These are phyloP conservation scores for Pythium monospermum DNA, from an alignment of 352 stramenopile species.

Conservation along the genomic window DNA sequence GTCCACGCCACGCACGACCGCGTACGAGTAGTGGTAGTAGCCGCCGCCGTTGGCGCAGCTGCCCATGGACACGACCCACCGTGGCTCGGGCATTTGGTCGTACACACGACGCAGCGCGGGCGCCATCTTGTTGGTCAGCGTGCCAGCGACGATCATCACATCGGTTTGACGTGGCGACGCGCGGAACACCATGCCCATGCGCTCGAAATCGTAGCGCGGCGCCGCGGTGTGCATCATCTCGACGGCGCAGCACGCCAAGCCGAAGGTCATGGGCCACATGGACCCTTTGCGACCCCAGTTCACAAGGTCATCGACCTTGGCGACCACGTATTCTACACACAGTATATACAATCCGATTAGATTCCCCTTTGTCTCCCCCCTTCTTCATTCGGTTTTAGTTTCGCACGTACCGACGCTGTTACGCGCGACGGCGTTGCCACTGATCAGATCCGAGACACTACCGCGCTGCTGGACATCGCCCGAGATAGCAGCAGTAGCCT, in stretches of 20 bases:
- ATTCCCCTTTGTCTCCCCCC: no score
- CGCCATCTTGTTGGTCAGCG: conserved; percentile 99
- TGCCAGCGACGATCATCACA: conserved; percentile 99
- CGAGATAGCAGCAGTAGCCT: conserved; percentile 22
- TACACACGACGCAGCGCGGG: conserved; percentile 95
- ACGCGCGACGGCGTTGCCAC: conserved; percentile 57
- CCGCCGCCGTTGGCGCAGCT: conserved; percentile 96
- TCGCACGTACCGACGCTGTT: conserved; percentile 71
- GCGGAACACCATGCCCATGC: conserved; percentile 98
- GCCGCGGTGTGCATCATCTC: conserved; percentile 97
- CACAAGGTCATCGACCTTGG: conserved; percentile 97
- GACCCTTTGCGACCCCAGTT: conserved; percentile 97
- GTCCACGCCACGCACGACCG: conserved; percentile 96
- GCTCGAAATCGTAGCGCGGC: conserved; percentile 97
- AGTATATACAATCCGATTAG: not conserved
- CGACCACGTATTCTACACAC: conserved; percentile 79
- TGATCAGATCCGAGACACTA: conserved; percentile 68
- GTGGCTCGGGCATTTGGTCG: conserved; percentile 99
- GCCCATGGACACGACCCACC: conserved; percentile 98
- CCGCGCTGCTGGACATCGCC: conserved; percentile 40
- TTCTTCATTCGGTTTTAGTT: no score
- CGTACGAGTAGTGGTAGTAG: conserved; percentile 97
- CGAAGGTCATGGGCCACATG: conserved; percentile 99
- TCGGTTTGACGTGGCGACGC: conserved; percentile 94
- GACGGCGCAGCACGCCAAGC: conserved; percentile 98